These are phyloP conservation scores for Polygonum aviculare DNA, from an alignment of 148 eudicot genomes.

Conservation along the genomic window DNA sequence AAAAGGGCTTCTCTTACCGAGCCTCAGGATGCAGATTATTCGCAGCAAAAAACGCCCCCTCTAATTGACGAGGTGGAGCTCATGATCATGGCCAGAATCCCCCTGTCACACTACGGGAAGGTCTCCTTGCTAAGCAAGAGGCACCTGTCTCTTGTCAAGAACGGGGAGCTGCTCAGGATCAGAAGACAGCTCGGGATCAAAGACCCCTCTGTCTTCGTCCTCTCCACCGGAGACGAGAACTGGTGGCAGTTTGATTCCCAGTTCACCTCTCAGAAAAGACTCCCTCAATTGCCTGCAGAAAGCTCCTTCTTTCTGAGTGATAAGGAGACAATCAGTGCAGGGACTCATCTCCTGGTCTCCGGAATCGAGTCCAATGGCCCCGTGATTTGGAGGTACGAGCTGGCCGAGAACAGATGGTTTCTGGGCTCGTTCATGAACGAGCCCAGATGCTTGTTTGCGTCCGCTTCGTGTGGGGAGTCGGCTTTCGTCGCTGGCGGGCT, in stretches of 20 bases:
- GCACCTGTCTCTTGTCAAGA: conserved; percentile 20
- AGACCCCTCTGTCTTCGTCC: conserved; percentile 49
- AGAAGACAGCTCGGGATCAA: conserved; percentile 35
- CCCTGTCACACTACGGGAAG: conserved; percentile 20
- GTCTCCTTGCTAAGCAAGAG: conserved; percentile 16
- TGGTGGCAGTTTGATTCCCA: conserved; percentile 44
- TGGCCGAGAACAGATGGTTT: conserved; percentile 32
- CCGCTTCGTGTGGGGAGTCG: conserved; percentile 35
- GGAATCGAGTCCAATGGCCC: conserved; percentile 32
- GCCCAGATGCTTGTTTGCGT: conserved; percentile 52
- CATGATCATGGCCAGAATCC: conserved; percentile 24
- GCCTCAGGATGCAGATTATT: conserved; percentile 45
- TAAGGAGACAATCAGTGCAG: conserved; percentile 46
- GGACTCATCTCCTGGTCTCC: conserved; percentile 44
- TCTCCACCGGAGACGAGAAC: conserved; percentile 36
- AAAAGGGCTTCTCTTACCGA: conserved; percentile 6
- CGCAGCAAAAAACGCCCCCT: conserved; percentile 12
- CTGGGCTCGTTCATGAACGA: conserved; percentile 42
- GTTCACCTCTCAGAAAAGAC: conserved; percentile 19
- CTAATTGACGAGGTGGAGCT: conserved; percentile 43
- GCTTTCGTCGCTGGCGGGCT: conserved; percentile 52
- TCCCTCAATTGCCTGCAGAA: conserved; percentile 31
- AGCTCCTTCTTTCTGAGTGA: conserved; percentile 22
- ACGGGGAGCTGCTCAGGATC: conserved; percentile 41
- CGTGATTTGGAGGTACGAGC: conserved; percentile 43